Percentiles rank a stretch among this genome's conserved stretches.
phyloP scores from a whole-genome alignment of 139 green algal genomes.

The Tetraselmis chui region DNA sequence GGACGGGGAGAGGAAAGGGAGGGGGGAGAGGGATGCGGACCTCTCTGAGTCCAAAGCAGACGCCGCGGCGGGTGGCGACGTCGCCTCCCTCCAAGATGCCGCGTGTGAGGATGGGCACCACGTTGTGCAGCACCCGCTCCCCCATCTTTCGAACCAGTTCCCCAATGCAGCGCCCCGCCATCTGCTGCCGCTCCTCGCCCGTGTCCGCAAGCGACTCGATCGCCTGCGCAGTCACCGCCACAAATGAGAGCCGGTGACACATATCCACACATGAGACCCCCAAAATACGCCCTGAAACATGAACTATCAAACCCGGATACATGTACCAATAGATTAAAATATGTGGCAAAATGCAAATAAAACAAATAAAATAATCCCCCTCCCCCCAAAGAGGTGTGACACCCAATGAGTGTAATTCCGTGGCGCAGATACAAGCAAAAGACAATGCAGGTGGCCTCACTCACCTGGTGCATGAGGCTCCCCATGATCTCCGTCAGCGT shows the following conservation, averaged over 20 bases:
- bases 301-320: no score
- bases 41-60: slow-evolving; percentile 62
- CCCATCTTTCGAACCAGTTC: slow-evolving; percentile 97
- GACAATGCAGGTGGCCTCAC: slow-evolving; percentile 4
- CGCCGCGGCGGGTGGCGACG: slow-evolving; percentile 25
- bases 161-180: slow-evolving; percentile 75
- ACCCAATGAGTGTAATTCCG: no score
- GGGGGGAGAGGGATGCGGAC: slow-evolving; percentile 4
- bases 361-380: no score
- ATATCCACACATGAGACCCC: no score
- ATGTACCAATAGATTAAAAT: no score
- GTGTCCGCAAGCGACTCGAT: slow-evolving; percentile 66
- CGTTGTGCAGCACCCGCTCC: slow-evolving; percentile 78
- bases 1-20: no score
- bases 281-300: no score
- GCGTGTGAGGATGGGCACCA: slow-evolving; percentile 87
- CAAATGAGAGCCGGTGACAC: no score
- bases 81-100: slow-evolving; percentile 30
- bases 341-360: no score
- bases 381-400: no score
- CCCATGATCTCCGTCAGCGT: slow-evolving; percentile 86
- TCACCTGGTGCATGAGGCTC: slow-evolving; percentile 53
- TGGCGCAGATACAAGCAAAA: no score
- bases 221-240: no score
- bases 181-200: slow-evolving; percentile 50